Evolutionary conservation across 495 filamentous ascomycete genomes (phyloP), one percentile per base, ranked within the genome.

Genomic region (Penicillium coprophilum): DNA sequence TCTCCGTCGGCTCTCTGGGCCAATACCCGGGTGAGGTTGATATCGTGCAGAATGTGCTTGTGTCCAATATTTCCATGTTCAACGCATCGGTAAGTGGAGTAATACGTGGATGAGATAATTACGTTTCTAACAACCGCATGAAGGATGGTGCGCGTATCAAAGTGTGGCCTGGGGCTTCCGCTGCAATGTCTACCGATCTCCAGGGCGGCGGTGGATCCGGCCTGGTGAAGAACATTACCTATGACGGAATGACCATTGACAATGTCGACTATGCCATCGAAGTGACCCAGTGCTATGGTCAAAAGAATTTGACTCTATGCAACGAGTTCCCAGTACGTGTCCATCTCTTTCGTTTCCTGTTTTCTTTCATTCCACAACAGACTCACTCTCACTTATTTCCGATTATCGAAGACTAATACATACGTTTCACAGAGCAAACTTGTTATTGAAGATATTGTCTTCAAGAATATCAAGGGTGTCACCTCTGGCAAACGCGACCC

Each of bases 121-220:
- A 46, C 4, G 24, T 23, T 46, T 21, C 50, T 52, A 32, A 52
- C 17, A 4, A 8, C 30, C 0, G 4, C 11, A 8, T 43, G 4
- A 38, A 77, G 72, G 80, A 88, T 58, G 85, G 85, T 46, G 86
- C 85, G 9, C 84, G 86, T 40, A 88, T 88, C 71, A 88, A 89
- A 71, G 84, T 86, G 60, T 87, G 85, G 85, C 83, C 85, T 2
- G 83, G 83, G 41, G 65, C 72, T 19, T 63, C 75, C 15, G 75
- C 76, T 17, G 77, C 67, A 1, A 61, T 83, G 21, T 81, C 75
- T 6, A 77, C 75, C 20, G 82, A 85, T 53, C 76, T 87, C 2
- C 82, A 85, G 65, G 84, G 83, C 24, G 84, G 84, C 20, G 84
- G 84, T 12, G 84, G 84, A 17, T 68, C 64, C 2, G 84, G 84